phyloP scores from a whole-genome alignment of 1,284 basidiomycete genomes.

The Vanrija sp. region DNA sequence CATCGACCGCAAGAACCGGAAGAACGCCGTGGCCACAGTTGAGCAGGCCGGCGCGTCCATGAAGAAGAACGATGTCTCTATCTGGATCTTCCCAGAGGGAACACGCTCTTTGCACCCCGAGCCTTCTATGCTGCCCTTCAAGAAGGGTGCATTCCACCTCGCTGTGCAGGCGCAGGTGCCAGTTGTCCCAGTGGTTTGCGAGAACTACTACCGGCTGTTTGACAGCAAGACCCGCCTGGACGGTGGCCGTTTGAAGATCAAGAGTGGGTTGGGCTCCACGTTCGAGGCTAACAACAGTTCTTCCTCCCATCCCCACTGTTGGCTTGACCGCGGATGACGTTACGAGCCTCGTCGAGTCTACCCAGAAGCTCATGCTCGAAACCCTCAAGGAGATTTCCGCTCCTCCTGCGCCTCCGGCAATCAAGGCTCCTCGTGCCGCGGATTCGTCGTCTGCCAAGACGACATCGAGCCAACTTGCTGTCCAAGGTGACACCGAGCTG shows the following conservation, averaged over 20 bases:
- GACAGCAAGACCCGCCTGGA: conserved; percentile 73
- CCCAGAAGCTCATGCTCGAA: conserved; percentile 49
- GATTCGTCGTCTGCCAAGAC: not conserved
- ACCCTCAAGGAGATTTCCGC: conserved; percentile 45
- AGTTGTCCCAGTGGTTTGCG: conserved; percentile 84
- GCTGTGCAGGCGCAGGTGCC: conserved; percentile 79
- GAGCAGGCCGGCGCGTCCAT: conserved; percentile 74
- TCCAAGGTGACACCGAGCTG: too few relatives aligned
- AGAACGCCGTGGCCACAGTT: conserved; percentile 70
- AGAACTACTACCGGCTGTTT: conserved; percentile 85
- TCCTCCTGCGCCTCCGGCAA: conserved; percentile 7
- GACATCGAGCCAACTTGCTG: not conserved
- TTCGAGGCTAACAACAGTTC: conserved; percentile 36
- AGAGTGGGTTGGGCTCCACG: conserved; percentile 58
- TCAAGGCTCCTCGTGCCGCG: not conserved
- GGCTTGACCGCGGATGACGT: conserved; percentile 52
- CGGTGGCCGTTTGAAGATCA: conserved; percentile 70
- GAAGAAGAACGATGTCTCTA: conserved; percentile 63
- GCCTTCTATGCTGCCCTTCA: conserved; percentile 76
- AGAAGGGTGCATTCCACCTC: conserved; percentile 97
- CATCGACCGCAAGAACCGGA: conserved; percentile 78
- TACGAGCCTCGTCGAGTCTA: conserved; percentile 47
- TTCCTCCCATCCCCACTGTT: conserved; percentile 53
- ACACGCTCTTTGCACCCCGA: conserved; percentile 70
- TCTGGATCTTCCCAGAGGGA: conserved; percentile 92